Percentiles rank a stretch among this genome's conserved stretches.
Conservation (phyloP, 345 rosid species). For the Orychophragmus violaceus region DNA sequence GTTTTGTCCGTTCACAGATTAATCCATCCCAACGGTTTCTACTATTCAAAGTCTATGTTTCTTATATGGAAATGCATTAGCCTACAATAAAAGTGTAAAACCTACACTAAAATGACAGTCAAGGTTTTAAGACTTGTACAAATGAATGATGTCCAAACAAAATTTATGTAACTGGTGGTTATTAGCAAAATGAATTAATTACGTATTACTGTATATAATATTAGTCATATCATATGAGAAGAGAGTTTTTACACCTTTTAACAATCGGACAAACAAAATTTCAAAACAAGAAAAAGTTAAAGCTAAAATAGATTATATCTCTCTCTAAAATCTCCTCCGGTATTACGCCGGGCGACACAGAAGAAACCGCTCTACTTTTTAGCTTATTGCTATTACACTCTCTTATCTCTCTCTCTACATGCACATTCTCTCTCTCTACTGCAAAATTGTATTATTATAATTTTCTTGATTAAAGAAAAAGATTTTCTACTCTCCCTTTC, state of each 20-base stretch:
- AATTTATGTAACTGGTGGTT: background rate
- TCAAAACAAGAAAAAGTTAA: background rate
- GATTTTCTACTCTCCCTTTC: background rate
- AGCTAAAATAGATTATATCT: background rate
- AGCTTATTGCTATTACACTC: background rate
- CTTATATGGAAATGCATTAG: too few species aligned
- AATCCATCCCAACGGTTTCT: too few species aligned
- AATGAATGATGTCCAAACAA: background rate
- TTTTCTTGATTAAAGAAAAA: background rate
- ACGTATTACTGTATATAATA: background rate
- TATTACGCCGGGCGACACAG: constrained; percentile 58
- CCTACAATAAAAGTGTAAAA: background rate
- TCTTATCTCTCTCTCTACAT: constrained; percentile 22
- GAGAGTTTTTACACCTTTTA: background rate
- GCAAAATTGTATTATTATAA: background rate
- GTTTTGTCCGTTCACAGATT: too few species aligned
- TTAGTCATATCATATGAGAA: background rate
- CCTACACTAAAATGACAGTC: background rate
- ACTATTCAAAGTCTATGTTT: too few species aligned
- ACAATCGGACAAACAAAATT: background rate
- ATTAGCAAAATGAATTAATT: background rate
- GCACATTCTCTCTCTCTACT: constrained; percentile 22
- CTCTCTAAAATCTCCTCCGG: constrained; percentile 30
- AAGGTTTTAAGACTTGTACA: background rate
- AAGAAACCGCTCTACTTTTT: constrained; percentile 39